phyloP scores from a whole-genome alignment of 768 basidiomycete genomes.

The Tylopilus vinaceipallidus region DNA sequence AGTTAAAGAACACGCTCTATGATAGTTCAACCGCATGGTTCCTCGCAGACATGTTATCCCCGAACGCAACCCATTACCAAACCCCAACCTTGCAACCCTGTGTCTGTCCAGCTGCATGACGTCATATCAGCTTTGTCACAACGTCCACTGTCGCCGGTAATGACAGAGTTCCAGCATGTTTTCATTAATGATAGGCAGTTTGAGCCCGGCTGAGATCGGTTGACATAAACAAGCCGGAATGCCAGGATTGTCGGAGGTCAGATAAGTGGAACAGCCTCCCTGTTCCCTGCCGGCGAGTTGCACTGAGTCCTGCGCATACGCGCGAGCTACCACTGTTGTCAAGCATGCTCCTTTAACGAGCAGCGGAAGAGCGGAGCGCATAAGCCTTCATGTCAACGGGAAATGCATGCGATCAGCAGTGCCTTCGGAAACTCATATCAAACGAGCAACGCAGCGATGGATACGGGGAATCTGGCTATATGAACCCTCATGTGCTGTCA shows the following conservation, averaged over 20 bases:
- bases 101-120: background rate
- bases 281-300: too few species aligned
- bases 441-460: background rate
- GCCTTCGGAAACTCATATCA: background rate
- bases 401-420: background rate
- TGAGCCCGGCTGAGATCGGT: background rate
- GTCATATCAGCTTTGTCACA: background rate
- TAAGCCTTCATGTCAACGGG: too few species aligned
- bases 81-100: background rate
- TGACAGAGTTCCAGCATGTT: background rate
- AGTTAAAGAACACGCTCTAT: background rate
- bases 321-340: background rate
- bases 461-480: background rate
- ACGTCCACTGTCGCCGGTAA: background rate
- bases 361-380: background rate
- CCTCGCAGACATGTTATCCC: background rate
- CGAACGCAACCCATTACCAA: constrained; percentile 7
- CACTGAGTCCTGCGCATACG: too few species aligned
- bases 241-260: background rate
- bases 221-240: too few species aligned
- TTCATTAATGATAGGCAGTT: background rate
- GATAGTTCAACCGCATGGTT: too few species aligned
- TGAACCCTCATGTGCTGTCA: background rate
- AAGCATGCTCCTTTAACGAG: background rate
- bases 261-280: background rate